A percentile compares a stretch with the other conserved stretches of the same genome.
Evolutionary conservation across 805 yeast genomes (phyloP).

Genomic region (Teunomyces stri): DNA sequence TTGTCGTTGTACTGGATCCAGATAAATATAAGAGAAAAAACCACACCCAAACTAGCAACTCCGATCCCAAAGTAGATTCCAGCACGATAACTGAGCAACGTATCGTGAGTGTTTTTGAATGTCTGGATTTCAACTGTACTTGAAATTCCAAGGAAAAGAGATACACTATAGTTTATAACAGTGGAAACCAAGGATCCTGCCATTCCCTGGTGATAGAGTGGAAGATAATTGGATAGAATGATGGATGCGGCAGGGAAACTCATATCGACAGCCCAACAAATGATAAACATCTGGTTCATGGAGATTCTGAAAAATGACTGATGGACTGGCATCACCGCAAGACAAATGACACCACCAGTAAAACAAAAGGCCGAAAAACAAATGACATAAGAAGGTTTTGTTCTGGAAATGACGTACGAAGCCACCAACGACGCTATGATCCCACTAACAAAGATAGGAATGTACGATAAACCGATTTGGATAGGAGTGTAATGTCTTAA

Average conservation of each 20-base stretch:
- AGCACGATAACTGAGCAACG: constrained; percentile 49
- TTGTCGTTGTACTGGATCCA: constrained; percentile 7
- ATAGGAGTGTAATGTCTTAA: constrained; percentile 46
- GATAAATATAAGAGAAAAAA: constrained; percentile 23
- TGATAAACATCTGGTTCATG: constrained; percentile 53
- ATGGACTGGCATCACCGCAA: constrained; percentile 54
- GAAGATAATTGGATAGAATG: constrained; percentile 56
- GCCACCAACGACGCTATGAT: constrained; percentile 52
- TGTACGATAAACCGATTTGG: constrained; percentile 36
- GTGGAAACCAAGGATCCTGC: constrained; percentile 75
- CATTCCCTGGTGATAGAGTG: constrained; percentile 68
- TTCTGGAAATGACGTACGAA: constrained; percentile 44
- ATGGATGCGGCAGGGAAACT: constrained; percentile 75
- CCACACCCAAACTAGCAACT: constrained; percentile 48
- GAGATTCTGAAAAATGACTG: constrained; percentile 60
- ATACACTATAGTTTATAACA: constrained; percentile 66
- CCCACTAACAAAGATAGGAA: constrained; percentile 53
- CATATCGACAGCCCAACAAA: constrained; percentile 75
- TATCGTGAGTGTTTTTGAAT: constrained; percentile 7
- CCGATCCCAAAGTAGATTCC: constrained; percentile 65
- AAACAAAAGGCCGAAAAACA: constrained; percentile 53
- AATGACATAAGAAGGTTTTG: constrained; percentile 51
- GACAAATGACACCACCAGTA: constrained; percentile 50
- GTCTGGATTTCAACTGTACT: constrained; percentile 55
- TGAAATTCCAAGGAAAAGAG: constrained; percentile 68